Base-by-base conservation (phyloP, 148 eudicot species). In the Chenopodium quinoa region DNA sequence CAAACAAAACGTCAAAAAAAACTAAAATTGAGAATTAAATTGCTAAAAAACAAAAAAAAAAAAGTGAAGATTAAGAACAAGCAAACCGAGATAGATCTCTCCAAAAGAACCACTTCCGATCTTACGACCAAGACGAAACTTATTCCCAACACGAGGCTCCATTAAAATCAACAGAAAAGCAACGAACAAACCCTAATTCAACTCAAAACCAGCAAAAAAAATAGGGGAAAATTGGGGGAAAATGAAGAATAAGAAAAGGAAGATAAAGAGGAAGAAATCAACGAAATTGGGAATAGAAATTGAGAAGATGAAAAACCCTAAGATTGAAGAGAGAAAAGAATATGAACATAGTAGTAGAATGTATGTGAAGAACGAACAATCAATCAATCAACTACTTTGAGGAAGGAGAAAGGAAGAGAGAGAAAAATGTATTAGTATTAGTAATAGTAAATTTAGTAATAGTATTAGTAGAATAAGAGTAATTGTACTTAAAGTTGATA, bases 61-160 rank as follows among this genome's bases (percentile, higher is more conserved):
- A 22, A 23, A 48, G 0, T 50, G 20, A 54, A 62, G 29, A n/a
- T 20, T 4, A 34, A 34, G 71, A 54, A 27, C 19, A n/a, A 40
- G 78, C 29, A 70, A 44, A 92, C 95, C 95, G 9, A 92, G 90
- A 80, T 92, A 90, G 93, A 92, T 92, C 93, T 92, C 95, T 75
- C 95, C 95, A 63, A 92, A 92, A 44, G 94, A 91, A 76, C 94
- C 94, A 79, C 94, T 88, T 23, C 94, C 94, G 86, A 92, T 91
- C 91, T 92, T 92, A 65, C 89, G 83, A 68, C 95, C 95, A 23
- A 92, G 89, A 74, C 95, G 88, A 72, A 88, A 92, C 86, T 92
- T 92, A 69, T 90, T 92, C 2, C 93, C 95, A 23, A 92, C 90
- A 50, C 93, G 89, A 68, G 92, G 91, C 75, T 92, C 95, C 95